These are phyloP conservation scores for Kwoniella sp. DNA, from an alignment of 768 basidiomycete genomes.

Conservation along the genomic window DNA sequence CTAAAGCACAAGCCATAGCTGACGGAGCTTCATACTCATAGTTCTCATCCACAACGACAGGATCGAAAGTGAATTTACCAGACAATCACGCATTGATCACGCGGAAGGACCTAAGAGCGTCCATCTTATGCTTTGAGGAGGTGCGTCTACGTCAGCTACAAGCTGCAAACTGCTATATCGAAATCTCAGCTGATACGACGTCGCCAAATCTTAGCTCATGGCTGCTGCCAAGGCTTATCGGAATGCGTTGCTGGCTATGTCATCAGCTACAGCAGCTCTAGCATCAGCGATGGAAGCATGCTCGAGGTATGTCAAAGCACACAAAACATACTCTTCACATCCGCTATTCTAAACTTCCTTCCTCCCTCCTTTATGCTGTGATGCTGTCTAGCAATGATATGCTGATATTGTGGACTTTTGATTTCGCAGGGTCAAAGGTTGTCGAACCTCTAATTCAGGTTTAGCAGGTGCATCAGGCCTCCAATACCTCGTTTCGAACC, in stretches of 20 bases:
- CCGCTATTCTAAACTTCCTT: neutral
- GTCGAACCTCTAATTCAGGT: slow-evolving; percentile 61
- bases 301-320: slow-evolving; percentile 63
- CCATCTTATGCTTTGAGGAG: slow-evolving; percentile 53
- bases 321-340: neutral
- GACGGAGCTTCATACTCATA: slow-evolving; percentile 5
- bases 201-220: slow-evolving; percentile 63
- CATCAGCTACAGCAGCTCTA: slow-evolving; percentile 77
- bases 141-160: slow-evolving; percentile 31
- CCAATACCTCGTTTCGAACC: slow-evolving; percentile 87
- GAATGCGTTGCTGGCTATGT: slow-evolving; percentile 75
- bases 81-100: slow-evolving; percentile 48
- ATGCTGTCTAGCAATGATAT: slow-evolving; percentile 75
- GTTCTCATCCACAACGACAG: slow-evolving; percentile 53
- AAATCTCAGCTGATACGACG: slow-evolving; percentile 7
- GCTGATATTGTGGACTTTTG: slow-evolving; percentile 59
- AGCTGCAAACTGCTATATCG: neutral
- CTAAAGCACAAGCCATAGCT: too few species aligned
- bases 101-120: slow-evolving; percentile 49
- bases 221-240: slow-evolving; percentile 76
- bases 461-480: slow-evolving; percentile 84
- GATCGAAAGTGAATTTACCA: slow-evolving; percentile 44
- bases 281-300: slow-evolving; percentile 84
- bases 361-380: slow-evolving; percentile 54
- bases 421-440: slow-evolving; percentile 55